phyloP scores from a whole-genome alignment of 164 flowering plant genomes.

The Protea cynaroides region DNA sequence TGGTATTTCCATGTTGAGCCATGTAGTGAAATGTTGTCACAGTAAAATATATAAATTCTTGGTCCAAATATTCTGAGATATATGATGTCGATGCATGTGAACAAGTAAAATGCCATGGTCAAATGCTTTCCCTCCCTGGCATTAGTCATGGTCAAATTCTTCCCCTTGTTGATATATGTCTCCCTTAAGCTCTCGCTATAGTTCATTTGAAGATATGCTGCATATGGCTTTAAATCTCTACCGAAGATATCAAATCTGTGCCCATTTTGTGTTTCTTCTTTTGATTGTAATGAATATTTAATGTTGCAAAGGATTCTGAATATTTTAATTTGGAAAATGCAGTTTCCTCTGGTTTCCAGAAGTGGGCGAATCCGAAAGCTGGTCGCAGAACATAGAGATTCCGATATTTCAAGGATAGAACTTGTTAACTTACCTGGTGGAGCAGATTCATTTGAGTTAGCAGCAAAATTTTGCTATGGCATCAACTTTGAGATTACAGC shows the following conservation, averaged over 20 bases:
- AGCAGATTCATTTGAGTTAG: constrained; percentile 79
- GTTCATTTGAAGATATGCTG: neutral
- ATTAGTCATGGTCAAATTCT: neutral
- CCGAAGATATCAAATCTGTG: neutral
- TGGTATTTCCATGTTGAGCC: too few relatives aligned
- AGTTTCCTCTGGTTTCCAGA: constrained; percentile 90
- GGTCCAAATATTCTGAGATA: neutral
- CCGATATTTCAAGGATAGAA: constrained; percentile 57
- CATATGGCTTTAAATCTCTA: neutral
- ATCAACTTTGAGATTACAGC: constrained; percentile 84
- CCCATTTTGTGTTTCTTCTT: neutral
- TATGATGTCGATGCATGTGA: neutral
- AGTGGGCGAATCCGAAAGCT: constrained; percentile 74
- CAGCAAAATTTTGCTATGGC: constrained; percentile 89
- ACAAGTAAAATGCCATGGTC: neutral
- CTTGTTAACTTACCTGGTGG: constrained; percentile 80
- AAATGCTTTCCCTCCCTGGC: neutral
- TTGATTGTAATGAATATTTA: neutral
- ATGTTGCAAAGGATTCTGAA: constrained; percentile 4
- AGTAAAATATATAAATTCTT: neutral
- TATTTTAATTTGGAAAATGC: constrained; percentile 15
- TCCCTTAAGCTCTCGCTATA: neutral
- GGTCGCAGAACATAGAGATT: constrained; percentile 59
- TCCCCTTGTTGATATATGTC: neutral
- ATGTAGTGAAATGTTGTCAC: neutral